A percentile compares a stretch with the other conserved stretches of the same genome.
These are phyloP conservation scores for Leptodontidium sp. DNA, from an alignment of 2,329 filamentous ascomycete genomes.

Conservation along the genomic window DNA sequence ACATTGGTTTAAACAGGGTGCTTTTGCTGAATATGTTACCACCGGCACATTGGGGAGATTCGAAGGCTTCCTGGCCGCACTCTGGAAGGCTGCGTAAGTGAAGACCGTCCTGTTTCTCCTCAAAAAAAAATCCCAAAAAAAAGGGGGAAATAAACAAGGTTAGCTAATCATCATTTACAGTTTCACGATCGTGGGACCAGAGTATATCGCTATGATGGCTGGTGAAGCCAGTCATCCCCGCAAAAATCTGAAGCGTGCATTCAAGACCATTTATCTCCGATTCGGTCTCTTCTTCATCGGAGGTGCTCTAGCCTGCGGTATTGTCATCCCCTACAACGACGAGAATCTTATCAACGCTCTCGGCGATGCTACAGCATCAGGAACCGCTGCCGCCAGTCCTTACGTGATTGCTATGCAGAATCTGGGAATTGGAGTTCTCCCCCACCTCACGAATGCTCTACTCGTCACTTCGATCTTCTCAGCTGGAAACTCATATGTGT, in stretches of 20 bases:
- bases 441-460: constrained; percentile 72
- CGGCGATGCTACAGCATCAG: constrained; percentile 55
- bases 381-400: constrained; percentile 51
- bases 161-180: neutral
- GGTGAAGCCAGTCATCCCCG: constrained; percentile 73
- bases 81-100: constrained; percentile 55
- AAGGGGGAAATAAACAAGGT: no score
- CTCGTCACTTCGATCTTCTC: constrained; percentile 70
- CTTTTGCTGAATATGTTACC: constrained; percentile 68
- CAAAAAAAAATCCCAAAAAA: no score
- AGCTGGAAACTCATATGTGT: constrained; percentile 65
- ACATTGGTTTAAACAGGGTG: constrained; percentile 55
- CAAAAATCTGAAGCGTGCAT: constrained; percentile 70
- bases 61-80: constrained; percentile 70
- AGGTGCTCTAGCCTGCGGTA: constrained; percentile 71
- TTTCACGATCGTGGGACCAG: constrained; percentile 55
- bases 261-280: constrained; percentile 77
- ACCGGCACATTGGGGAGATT: constrained; percentile 72
- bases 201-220: constrained; percentile 74
- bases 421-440: constrained; percentile 69
- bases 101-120: no score
- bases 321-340: constrained; percentile 72
- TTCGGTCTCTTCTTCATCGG: constrained; percentile 76
- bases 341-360: constrained; percentile 54
- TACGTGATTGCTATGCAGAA: constrained; percentile 69